Percentiles rank a stretch among this genome's conserved stretches.
Evolutionary conservation across 208 protist genomes (phyloP).

Genomic region (Trypanosoma caninum): DNA sequence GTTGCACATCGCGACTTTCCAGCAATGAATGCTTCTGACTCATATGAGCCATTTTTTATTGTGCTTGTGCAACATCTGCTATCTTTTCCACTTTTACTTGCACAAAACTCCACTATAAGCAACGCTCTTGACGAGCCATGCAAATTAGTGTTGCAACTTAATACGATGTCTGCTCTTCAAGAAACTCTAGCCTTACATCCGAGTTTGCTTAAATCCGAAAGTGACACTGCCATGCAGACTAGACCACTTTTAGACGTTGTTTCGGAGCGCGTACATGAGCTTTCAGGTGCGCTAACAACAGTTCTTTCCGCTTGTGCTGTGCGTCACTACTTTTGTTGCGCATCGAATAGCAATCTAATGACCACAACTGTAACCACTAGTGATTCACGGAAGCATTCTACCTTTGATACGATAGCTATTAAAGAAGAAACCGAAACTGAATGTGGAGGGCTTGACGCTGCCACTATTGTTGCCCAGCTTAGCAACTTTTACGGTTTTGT

Average conservation of each 20-base stretch:
- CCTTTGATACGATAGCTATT: background rate
- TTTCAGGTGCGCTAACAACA: constrained; percentile 12
- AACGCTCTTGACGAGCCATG: constrained; percentile 52
- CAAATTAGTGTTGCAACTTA: constrained; percentile 40
- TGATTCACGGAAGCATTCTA: background rate
- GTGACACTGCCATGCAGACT: constrained; percentile 6
- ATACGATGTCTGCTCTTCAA: constrained; percentile 41
- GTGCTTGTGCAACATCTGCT: constrained; percentile 44
- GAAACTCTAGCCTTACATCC: constrained; percentile 34
- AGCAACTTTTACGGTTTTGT: constrained; percentile 54
- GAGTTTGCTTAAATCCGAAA: constrained; percentile 14
- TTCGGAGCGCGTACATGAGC: constrained; percentile 18
- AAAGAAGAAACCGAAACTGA: background rate
- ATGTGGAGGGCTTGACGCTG: constrained; percentile 1
- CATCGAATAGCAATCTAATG: background rate
- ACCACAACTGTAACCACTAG: background rate
- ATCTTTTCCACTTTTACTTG: constrained; percentile 19
- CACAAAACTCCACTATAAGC: constrained; percentile 25
- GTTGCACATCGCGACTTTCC: background rate
- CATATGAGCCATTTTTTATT: constrained; percentile 24
- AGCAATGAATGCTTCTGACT: background rate
- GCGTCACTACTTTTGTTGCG: constrained; percentile 18
- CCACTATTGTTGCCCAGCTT: constrained; percentile 13
- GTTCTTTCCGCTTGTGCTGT: constrained; percentile 16
- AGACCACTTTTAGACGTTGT: constrained; percentile 20